Conservation (phyloP, 768 basidiomycete species). For the Grammothele lineata region DNA sequence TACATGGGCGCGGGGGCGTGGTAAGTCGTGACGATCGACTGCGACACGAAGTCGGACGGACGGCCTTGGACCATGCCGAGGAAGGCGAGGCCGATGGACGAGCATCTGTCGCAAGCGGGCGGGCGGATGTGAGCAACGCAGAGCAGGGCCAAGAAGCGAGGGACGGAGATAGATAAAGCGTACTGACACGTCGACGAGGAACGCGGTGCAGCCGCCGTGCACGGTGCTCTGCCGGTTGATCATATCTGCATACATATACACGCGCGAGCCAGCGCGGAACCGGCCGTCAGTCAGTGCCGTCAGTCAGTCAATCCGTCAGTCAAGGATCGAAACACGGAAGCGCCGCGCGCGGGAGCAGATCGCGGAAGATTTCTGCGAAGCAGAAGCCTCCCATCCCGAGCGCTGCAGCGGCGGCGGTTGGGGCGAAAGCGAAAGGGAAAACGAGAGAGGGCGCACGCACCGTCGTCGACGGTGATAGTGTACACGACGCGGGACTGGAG, state of each 20-base stretch:
- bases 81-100: not conserved
- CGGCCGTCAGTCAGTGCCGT: no score
- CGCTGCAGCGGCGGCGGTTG: no score
- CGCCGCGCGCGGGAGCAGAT: no score
- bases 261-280: not conserved
- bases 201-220: conserved; percentile 6
- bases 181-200: conserved; percentile 5
- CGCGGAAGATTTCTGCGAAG: no score
- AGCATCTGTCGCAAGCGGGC: not conserved
- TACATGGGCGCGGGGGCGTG: conserved; percentile 7
- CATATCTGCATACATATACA: not conserved
- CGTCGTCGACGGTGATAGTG: conserved; percentile 1
- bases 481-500: conserved; percentile 2
- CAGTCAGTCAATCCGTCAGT: no score
- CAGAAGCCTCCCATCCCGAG: no score
- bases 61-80: not conserved
- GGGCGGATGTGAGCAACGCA: no score
- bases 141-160: not conserved
- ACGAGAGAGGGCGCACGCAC: conserved; percentile 1
- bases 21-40: not conserved
- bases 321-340: no score
- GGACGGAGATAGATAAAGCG: not conserved
- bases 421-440: not conserved
- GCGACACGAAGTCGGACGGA: not conserved
- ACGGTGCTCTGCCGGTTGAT: not conserved